Base-by-base conservation (phyloP, 1,284 basidiomycete genomes). In the Cystobasidium pallidum region DNA sequence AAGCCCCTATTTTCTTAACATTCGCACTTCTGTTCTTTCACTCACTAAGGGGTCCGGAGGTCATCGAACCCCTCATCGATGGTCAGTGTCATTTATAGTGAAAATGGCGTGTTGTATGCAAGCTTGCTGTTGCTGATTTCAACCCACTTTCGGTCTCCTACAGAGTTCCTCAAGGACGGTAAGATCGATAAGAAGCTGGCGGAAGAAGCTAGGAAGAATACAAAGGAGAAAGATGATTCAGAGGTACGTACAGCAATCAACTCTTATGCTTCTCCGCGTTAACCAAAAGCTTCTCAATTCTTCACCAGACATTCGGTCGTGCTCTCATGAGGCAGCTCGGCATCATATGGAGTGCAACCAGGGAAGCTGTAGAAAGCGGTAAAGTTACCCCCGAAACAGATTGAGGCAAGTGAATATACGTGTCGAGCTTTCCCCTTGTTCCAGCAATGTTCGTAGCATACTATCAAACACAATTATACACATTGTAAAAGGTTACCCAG, bases 101-200 rank as follows among this genome's bases (percentile, higher is more conserved):
- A 7, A 7, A 6, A 7, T 39, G 13, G 17, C 15, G n/a, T n/a
- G 26, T 30, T 10, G 8, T 21, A 15, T 28, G 39, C 3, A 39
- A 52, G 26, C 34, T n/a, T 24, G 21, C 17, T 15, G 10, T 47
- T 19, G 45, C 45, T 24, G 26, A 74, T 39, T 39, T 39, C 36
- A 13, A n/a, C n/a, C 13, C 36, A 39, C 13, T 6, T 39, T 13
- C 36, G 13, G 58, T 70, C 34, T 11, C 17, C 15, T 30, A 55
- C 70, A 65, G 66, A 72, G 10, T 76, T 75, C 68, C 70, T 75
- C 45, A 66, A 75, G 59, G 76, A 77, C 34, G 77, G 75, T 10
- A 75, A 74, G 45, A 75, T 75, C 26, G 61, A 61, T 34, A 51
- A 73, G 21, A 70, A 78, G 24, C 71, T 76, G 41, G 77, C 77